Evolutionary conservation across 768 basidiomycete genomes (phyloP).

Genomic region (Hirschioporus abietinus): DNA sequence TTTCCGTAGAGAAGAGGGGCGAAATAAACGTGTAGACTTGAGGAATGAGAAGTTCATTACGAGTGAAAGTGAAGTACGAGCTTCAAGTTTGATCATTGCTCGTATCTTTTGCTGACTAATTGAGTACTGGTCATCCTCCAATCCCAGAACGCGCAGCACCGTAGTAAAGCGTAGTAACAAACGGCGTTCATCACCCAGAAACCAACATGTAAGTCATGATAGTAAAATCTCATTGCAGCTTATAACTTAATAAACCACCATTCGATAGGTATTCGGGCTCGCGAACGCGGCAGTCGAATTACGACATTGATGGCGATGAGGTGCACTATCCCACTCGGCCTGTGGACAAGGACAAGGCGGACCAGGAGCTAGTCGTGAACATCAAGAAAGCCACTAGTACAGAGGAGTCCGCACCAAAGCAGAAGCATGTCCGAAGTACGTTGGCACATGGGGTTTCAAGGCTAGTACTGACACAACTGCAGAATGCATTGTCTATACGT

Average conservation of each 20-base stretch:
- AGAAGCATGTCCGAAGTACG: conserved; percentile 98
- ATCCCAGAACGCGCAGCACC: neutral
- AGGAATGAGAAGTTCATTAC: neutral
- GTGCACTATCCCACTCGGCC: conserved; percentile 94
- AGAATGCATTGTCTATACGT: conserved; percentile 99
- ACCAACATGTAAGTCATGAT: conserved; percentile 10
- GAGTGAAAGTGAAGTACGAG: neutral
- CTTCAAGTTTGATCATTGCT: too few species aligned
- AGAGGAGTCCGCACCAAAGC: conserved; percentile 96
- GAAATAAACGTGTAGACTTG: neutral
- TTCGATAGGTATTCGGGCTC: conserved; percentile 8
- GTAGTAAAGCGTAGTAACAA: neutral
- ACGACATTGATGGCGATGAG: conserved; percentile 73
- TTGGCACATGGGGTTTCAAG: conserved; percentile 12
- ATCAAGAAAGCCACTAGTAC: conserved; percentile 98
- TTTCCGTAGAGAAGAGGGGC: neutral
- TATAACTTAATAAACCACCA: neutral
- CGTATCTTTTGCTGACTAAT: neutral
- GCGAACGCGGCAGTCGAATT: conserved; percentile 26
- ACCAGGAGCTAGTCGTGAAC: conserved; percentile 87
- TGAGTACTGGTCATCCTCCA: neutral
- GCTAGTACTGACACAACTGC: conserved; percentile 9
- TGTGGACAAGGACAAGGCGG: conserved; percentile 98
- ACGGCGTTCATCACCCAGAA: conserved; percentile 8
- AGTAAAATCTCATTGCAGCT: neutral